Base-by-base conservation (phyloP, 139 green algal genomes). In the Coelastrella sp. region DNA sequence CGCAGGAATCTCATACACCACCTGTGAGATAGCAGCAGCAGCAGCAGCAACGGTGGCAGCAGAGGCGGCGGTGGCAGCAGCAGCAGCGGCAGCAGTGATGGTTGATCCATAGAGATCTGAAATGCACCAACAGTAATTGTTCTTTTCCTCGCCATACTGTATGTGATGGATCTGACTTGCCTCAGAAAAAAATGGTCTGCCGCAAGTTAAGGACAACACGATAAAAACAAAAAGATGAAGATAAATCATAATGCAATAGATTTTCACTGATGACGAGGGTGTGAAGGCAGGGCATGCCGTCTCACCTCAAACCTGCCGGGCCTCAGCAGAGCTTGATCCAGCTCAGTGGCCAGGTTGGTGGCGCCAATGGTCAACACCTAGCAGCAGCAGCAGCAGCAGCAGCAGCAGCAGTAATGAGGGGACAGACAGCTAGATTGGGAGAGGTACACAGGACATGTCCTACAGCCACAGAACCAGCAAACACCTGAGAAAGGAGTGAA, bases 341-440 rank as follows among this genome's bases (percentile, higher is more conserved):
- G 93, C 70, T 96, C 92, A 74, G 95, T 91, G 0, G 93, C 92
- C 63, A 96, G 87, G 91, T 97, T 97, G 90, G 95, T 97, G 82
- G 95, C 95, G 14, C 93, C 95, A 49, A 97, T 96, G 70, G 95
- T 95, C n/a, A 97, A 85, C 66, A 97, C 94, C 90, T 92, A 87
- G 7, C 7, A 7, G n/a, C 81, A 86, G 56, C 81, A 86, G 24
- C 81, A 86, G 24, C 59, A 86, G 81, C 81, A 57, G 59, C 60
- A 27, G 63, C 70, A 78, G 70, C 17, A 78, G 20, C 70, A 78
- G 70, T 19, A 11, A 24, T 24, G 5, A 76, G 19, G 20, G 61
- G 61, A 70, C 4, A 20, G 35, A 49, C 35, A 49, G 3, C 35
- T 49, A 3, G 3, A 3, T 49, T 49, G 35, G 35, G 35, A 49